A percentile compares a stretch with the other conserved stretches of the same genome.
Evolutionary conservation across 768 basidiomycete species (phyloP).

Genomic region (Tricholoma flavovirens): DNA sequence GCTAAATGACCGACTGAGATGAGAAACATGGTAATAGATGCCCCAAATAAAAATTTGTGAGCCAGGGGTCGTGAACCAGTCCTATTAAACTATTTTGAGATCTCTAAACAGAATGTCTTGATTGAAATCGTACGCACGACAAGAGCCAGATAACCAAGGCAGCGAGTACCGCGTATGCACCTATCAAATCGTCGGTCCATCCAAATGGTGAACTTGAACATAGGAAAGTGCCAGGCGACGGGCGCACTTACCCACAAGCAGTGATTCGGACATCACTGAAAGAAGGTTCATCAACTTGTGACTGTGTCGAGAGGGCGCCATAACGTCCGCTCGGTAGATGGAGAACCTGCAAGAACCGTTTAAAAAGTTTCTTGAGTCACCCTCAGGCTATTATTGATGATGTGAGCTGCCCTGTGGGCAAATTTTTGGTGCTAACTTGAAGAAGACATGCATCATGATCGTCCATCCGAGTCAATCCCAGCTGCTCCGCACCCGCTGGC

Average conservation of each 20-base stretch:
- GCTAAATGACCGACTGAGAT: constrained; percentile 1
- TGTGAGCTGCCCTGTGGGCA: too few relatives aligned
- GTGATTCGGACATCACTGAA: constrained; percentile 4
- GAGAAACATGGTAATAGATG: constrained; percentile 2
- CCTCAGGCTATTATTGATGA: too few relatives aligned
- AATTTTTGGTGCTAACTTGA: too few relatives aligned
- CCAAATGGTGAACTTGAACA: too few relatives aligned
- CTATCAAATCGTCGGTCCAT: too few relatives aligned
- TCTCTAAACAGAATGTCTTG: not conserved
- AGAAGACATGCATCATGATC: too few relatives aligned
- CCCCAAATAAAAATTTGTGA: not conserved
- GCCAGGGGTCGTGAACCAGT: not conserved
- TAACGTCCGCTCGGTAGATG: too few relatives aligned
- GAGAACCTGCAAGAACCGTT: too few relatives aligned
- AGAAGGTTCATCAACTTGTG: not conserved
- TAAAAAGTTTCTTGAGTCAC: too few relatives aligned
- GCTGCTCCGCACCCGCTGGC: too few relatives aligned
- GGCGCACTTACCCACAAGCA: constrained; percentile 4
- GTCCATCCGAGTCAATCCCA: too few relatives aligned
- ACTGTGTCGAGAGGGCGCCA: too few relatives aligned
- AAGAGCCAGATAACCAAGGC: constrained; percentile 1
- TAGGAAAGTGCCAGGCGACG: not conserved
- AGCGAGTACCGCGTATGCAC: constrained; percentile 1
- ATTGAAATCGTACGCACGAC: not conserved
- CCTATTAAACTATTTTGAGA: not conserved